Evolutionary conservation across 345 rosid genomes (phyloP), one percentile per base, ranked within the genome.

Genomic region (Murraya paniculata): DNA sequence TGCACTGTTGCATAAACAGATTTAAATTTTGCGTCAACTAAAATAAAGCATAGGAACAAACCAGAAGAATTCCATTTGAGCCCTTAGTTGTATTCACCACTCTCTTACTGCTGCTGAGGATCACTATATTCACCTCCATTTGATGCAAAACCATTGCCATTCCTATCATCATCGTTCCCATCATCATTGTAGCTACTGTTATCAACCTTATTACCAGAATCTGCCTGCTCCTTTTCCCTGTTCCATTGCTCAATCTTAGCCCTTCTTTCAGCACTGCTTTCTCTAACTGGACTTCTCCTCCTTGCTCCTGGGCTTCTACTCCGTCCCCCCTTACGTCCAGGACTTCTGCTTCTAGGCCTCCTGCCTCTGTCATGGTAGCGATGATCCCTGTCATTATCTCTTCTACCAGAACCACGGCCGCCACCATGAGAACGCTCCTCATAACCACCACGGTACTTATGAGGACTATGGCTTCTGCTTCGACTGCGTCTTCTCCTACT

Each of bases 181-280:
- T 76, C 82, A 75, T 57, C 77, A 58, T 76, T 25, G 48, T 72
- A 22, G 53, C 24, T 35, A 73, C 61, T 50, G 57, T 71, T 65
- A 73, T 78, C 81, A 41, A 35, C 38, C 38, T 78, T 78, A 35
- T 38, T 27, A 50, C 71, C 68, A 38, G 80, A 38, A 19, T 72
- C 86, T 30, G 50, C 33, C 41, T 81, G 62, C n/a, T 88, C 91
- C 81, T 80, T 89, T 71, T 87, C 92, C 84, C 86, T 82, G 78
- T 89, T 89, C 90, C 92, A 89, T 61, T 81, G 91, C 81, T 85
- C 90, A 31, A 89, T 87, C 78, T 82, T 87, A 19, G 90, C 92
- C 72, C 89, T 73, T 61, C 90, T 84, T 79, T 89, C 92, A 21
- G 41, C 91, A 78, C 91, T 87, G 41, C 84, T 81, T 72, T 87